These are phyloP conservation scores for Pseudogymnoascus sp. DNA, from an alignment of 2,329 filamentous ascomycete genomes.

Conservation along the genomic window DNA sequence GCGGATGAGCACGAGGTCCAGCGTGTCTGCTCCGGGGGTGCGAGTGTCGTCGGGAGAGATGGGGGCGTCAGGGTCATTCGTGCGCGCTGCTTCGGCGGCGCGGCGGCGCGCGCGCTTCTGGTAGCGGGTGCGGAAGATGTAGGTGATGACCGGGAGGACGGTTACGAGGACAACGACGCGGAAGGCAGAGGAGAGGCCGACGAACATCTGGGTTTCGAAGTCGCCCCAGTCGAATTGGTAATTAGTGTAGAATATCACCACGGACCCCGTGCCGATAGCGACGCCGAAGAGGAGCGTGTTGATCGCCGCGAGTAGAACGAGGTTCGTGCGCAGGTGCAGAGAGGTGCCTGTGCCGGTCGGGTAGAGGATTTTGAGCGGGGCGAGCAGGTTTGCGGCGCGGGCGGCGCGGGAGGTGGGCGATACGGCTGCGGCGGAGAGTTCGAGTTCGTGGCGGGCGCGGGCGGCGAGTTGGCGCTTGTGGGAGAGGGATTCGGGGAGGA, in stretches of 20 bases:
- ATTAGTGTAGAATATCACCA: conserved; percentile 76
- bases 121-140: conserved; percentile 53
- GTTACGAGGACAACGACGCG: conserved; percentile 70
- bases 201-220: conserved; percentile 69
- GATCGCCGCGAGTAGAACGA: conserved; percentile 70
- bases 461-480: conserved; percentile 62
- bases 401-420: conserved; percentile 32
- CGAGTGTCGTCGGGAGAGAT: conserved; percentile 24
- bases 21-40: conserved; percentile 55
- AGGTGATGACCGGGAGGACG: conserved; percentile 68
- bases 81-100: conserved; percentile 61
- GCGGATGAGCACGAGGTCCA: conserved; percentile 74
- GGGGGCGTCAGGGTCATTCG: conserved; percentile 58
- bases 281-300: conserved; percentile 78
- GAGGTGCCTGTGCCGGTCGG: conserved; percentile 59
- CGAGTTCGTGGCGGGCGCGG: conserved; percentile 51
- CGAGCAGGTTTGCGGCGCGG: conserved; percentile 52
- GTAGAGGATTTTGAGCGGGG: conserved; percentile 68
- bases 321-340: conserved; percentile 61
- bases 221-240: conserved; percentile 76
- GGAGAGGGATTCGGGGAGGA: conserved; percentile 79
- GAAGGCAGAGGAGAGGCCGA: conserved; percentile 67
- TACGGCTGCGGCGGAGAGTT: conserved; percentile 21
- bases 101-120: conserved; percentile 35
- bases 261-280: conserved; percentile 70